Base-by-base conservation (phyloP, 345 rosid species). In the Angophora floribunda region DNA sequence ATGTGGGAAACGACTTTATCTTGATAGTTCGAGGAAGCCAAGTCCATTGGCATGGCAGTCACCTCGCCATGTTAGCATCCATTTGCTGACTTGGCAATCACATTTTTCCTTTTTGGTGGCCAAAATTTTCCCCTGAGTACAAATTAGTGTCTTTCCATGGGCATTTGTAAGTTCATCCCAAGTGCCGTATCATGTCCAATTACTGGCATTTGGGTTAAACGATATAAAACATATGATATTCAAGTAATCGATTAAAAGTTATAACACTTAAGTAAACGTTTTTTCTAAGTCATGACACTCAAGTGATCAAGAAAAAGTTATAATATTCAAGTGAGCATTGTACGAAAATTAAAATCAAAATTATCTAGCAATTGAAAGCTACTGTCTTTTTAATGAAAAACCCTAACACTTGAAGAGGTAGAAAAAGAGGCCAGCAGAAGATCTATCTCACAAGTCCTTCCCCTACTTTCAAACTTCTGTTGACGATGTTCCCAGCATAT, bases 171-270 rank as follows among this genome's bases (percentile, higher is more conserved):
- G 65, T 59, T 59, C 30, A 59, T 59, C 14, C n/a, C 30, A 59
- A 59, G 1, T 26, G 24, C 8, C 14, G 24, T 26, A n/a, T 13
- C 30, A 0, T n/a, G 28, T 59, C 7, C 2, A 0, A 59, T 59
- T 0, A 59, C 5, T 0, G 7, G 30, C 65, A 0, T 59, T 59
- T 26, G 14, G 14, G 0, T 24, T 26, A 26, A 26, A 59, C 1
- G 1, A 9, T 59, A 24, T 26, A 1, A 26, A 59, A 59, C 24
- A 9, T 26, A 59, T 59, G 7, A 59, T 24, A 59, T 59, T 59
- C 65, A 59, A 24, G 14, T 1, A 13, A 59, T 26, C 1, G 0
- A 59, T 11, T 26, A 59, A 24, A 10, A 28, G 30, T 26, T 6
- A 59, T 10, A 4, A 12, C 8, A 57, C 63, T 57, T 6, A 57